Evolutionary conservation across 164 flowering plant species (phyloP), one percentile per base, ranked within the genome.

Genomic region (Taxillus chinensis): DNA sequence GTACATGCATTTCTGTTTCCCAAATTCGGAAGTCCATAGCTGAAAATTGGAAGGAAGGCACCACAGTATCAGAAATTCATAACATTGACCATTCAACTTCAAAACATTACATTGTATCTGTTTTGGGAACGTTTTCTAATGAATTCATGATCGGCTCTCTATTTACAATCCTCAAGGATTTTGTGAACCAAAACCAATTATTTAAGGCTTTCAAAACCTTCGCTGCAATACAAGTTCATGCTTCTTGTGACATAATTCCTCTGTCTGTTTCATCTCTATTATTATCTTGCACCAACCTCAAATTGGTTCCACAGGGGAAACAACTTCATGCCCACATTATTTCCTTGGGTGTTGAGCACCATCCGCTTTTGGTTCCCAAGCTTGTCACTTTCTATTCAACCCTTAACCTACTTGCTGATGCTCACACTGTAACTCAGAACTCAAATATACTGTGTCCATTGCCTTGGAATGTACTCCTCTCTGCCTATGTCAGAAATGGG

Each of bases 381-480:
- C 81, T 85, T 51, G 81, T 79, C 40, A 65, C 68, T 39, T 80
- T 82, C 39, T 84, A 80, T 54, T 57, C 81, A 5, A 56, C 50
- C 13, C 72, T 83, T 61, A 46, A 67, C 40, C 55, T 71, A 6
- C 64, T 75, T 11, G 16, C 1, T 39, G 81, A 76, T 59, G 85
- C 83, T 10, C 81, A 65, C 42, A 3, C 39, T 13, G 56, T 81
- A n/a, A 68, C 69, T 27, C 74, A 74, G 59, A 66, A 43, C 70
- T 76, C 79, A 8, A 59, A 63, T 61, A 14, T 68, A 49, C 43
- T 52, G 54, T 50, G 71, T 45, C 71, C 78, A 5, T 57, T 79
- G 51, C 80, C 84, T 16, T 85, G 86, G 87, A 83, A 85, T 67
- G 3, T 83, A 42, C 71, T 85, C 45, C 78, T 85, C 37, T 75